Evolutionary conservation across 1,284 basidiomycete genomes (phyloP).

Genomic region (Agroathelia rolfsii): DNA sequence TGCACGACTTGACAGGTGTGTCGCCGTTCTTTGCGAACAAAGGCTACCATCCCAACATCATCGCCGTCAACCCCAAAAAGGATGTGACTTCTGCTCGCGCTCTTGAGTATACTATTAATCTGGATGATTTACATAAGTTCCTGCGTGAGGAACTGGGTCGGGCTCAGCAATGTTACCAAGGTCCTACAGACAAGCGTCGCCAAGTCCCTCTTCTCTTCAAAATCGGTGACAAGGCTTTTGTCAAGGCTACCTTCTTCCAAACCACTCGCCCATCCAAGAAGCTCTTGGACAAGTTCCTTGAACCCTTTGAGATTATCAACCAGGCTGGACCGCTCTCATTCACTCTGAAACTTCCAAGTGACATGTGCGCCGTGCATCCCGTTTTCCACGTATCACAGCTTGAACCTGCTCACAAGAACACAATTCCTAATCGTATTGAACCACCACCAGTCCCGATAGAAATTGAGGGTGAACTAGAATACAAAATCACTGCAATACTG

Average conservation of each 20-base stretch:
- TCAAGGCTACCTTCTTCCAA: no score
- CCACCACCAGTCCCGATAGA: slow-evolving; percentile 17
- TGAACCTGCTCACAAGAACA: slow-evolving; percentile 16
- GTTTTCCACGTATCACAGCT: slow-evolving; percentile 24
- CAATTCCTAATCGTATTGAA: slow-evolving; percentile 11
- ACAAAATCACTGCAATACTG: slow-evolving; percentile 20
- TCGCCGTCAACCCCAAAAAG: slow-evolving; percentile 10
- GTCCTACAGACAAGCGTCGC: slow-evolving; percentile 5
- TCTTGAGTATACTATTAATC: slow-evolving; percentile 10
- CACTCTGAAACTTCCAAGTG: slow-evolving; percentile 21
- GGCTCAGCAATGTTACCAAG: slow-evolving; percentile 7
- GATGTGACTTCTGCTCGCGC: slow-evolving; percentile 10
- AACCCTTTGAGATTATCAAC: slow-evolving; percentile 22
- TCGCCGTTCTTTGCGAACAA: slow-evolving; percentile 28
- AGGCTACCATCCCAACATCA: slow-evolving; percentile 22
- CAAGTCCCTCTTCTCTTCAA: no score
- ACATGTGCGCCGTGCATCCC: slow-evolving; percentile 21
- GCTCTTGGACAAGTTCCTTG: slow-evolving; percentile 18
- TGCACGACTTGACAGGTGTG: slow-evolving; percentile 16
- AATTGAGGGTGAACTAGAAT: slow-evolving; percentile 14
- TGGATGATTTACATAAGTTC: no score
- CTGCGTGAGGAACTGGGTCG: slow-evolving; percentile 4
- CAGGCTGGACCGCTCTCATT: slow-evolving; percentile 13
- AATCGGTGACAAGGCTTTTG: slow-evolving; percentile 21
- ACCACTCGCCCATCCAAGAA: slow-evolving; percentile 22